Evolutionary conservation across 2,329 filamentous ascomycete genomes (phyloP).

Genomic region (Neurospora crassa): DNA sequence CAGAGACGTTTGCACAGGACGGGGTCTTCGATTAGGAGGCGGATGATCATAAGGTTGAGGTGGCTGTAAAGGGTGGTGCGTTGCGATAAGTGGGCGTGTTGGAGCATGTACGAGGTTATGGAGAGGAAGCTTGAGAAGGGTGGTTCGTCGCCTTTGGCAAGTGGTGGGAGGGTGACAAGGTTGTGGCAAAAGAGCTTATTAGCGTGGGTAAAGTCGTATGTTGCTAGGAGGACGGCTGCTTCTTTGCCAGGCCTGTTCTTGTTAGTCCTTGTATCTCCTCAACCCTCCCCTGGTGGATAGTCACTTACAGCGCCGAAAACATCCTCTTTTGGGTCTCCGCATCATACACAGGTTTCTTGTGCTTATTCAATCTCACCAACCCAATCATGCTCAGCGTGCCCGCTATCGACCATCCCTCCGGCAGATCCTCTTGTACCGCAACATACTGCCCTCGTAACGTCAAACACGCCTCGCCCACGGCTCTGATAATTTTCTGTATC

Average conservation of each 20-base stretch:
- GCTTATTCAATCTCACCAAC: constrained; percentile 40
- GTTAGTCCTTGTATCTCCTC: not conserved
- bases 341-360: constrained; percentile 47
- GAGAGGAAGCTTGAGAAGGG: constrained; percentile 79
- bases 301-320: constrained; percentile 65
- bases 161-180: constrained; percentile 53
- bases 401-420: constrained; percentile 79
- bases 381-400: constrained; percentile 78
- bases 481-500: constrained; percentile 72
- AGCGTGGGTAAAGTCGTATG: constrained; percentile 87
- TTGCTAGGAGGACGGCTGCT: constrained; percentile 70
- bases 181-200: constrained; percentile 94
- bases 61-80: constrained; percentile 76
- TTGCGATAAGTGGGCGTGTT: constrained; percentile 79
- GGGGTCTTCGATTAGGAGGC: constrained; percentile 79
- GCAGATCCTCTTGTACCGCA: constrained; percentile 78
- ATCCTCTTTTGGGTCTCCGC: constrained; percentile 73
- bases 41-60: constrained; percentile 74
- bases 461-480: constrained; percentile 64
- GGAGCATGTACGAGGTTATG: constrained; percentile 81
- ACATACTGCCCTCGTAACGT: constrained; percentile 66
- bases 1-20: constrained; percentile 75
- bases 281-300: not conserved
- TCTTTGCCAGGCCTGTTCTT: constrained; percentile 60
- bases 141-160: constrained; percentile 55